phyloP scores from a whole-genome alignment of 805 yeast species.

The Millerozyma miso region DNA sequence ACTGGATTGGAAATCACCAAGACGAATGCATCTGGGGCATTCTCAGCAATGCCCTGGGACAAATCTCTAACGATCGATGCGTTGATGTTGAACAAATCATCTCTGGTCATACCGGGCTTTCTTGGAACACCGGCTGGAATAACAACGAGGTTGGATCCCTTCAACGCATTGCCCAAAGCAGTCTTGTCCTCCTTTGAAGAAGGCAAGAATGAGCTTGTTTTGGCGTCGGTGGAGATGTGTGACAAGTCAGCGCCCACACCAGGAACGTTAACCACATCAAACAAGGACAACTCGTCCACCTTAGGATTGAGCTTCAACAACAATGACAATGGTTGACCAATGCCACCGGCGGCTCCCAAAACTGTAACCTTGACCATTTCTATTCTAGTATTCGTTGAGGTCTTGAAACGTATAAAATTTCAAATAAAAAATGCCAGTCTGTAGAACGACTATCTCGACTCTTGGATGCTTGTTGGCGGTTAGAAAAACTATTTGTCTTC shows the following conservation, averaged over 20 bases:
- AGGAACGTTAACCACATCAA: slow-evolving; percentile 78
- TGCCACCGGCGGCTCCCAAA: slow-evolving; percentile 91
- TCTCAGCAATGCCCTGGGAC: slow-evolving; percentile 69
- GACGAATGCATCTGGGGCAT: slow-evolving; percentile 71
- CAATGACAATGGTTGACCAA: slow-evolving; percentile 88
- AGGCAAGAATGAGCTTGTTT: slow-evolving; percentile 59
- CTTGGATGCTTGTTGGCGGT: neutral
- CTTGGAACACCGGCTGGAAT: slow-evolving; percentile 90
- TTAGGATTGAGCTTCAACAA: slow-evolving; percentile 66
- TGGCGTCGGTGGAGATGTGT: slow-evolving; percentile 70
- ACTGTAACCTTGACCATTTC: slow-evolving; percentile 69
- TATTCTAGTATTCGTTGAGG: neutral
- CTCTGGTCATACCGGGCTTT: slow-evolving; percentile 94
- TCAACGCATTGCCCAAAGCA: slow-evolving; percentile 42
- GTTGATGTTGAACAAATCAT: slow-evolving; percentile 79
- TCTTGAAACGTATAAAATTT: neutral
- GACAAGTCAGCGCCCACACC: slow-evolving; percentile 89
- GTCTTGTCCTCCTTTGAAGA: slow-evolving; percentile 46
- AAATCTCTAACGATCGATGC: slow-evolving; percentile 74
- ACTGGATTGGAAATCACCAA: slow-evolving; percentile 90
- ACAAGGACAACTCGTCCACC: slow-evolving; percentile 65
- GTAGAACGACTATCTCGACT: neutral
- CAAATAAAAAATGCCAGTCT: neutral
- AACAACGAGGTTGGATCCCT: slow-evolving; percentile 45
- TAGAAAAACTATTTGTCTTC: neutral